Percentiles rank a stretch among this genome's conserved stretches.
Evolutionary conservation across 768 basidiomycete species (phyloP).

Genomic region (Pisolithus orientalis): DNA sequence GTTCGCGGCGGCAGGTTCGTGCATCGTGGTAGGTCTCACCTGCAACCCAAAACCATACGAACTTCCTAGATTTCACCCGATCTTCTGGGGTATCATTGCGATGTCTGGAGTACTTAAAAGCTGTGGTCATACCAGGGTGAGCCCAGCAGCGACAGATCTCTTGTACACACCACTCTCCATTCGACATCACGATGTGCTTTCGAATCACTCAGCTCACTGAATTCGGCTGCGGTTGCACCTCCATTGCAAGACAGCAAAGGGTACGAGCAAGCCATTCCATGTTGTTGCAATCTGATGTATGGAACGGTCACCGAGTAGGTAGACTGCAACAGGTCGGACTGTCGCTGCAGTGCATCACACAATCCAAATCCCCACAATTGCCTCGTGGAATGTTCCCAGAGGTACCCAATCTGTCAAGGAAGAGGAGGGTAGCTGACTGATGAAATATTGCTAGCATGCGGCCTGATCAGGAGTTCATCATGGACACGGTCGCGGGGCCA

Average conservation of each 20-base stretch:
- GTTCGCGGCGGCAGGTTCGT: too few relatives aligned
- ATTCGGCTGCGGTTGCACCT: slow-evolving; percentile 29
- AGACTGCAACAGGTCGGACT: slow-evolving; percentile 38
- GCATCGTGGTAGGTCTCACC: neutral
- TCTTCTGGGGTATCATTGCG: neutral
- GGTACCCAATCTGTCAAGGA: slow-evolving; percentile 20
- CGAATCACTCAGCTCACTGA: slow-evolving; percentile 27
- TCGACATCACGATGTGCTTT: slow-evolving; percentile 26
- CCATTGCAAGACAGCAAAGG: slow-evolving; percentile 26
- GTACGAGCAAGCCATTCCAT: slow-evolving; percentile 17
- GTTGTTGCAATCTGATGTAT: neutral
- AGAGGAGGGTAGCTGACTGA: slow-evolving; percentile 1
- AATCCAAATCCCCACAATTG: slow-evolving; percentile 31
- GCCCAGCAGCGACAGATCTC: slow-evolving; percentile 2
- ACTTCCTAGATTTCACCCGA: neutral
- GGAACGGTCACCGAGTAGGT: slow-evolving; percentile 28
- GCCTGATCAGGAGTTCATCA: slow-evolving; percentile 24
- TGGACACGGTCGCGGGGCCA: slow-evolving; percentile 1
- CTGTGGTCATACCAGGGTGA: neutral
- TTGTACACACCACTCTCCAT: neutral
- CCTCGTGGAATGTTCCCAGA: slow-evolving; percentile 28
- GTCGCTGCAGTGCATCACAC: slow-evolving; percentile 37
- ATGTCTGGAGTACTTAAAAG: slow-evolving; percentile 18
- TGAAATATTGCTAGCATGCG: slow-evolving; percentile 12
- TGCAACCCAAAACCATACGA: neutral